phyloP scores from a whole-genome alignment of 1,284 basidiomycete species.

The Puccinia triticina region DNA sequence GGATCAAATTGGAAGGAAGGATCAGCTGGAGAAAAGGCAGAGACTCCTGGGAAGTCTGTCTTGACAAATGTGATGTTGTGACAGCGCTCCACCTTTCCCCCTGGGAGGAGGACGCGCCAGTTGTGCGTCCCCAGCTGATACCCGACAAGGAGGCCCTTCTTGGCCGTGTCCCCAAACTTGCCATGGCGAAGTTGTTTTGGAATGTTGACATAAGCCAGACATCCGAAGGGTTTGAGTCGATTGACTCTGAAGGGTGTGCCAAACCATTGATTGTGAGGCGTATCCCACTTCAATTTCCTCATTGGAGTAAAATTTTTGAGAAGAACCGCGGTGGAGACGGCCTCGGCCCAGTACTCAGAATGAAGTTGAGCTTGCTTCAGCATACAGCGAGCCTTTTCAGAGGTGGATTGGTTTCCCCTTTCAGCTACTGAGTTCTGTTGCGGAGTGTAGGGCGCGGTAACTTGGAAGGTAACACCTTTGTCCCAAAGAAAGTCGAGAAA shows the following conservation, averaged over 20 bases:
- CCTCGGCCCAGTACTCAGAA: slow-evolving; percentile 14
- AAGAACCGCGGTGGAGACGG: slow-evolving; percentile 5
- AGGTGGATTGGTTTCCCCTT: slow-evolving; percentile 3
- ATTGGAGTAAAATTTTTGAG: slow-evolving; percentile 5
- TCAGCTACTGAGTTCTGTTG: not conserved
- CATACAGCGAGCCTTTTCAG: slow-evolving; percentile 18
- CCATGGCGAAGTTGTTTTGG: not conserved
- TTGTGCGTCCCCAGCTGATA: slow-evolving; percentile 3
- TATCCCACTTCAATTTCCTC: not conserved
- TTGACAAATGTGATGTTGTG: not conserved
- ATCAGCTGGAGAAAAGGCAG: too few relatives aligned
- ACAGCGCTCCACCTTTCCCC: not conserved
- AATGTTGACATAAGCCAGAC: not conserved
- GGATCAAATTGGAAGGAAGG: too few relatives aligned
- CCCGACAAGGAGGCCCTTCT: not conserved
- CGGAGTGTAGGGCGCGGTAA: slow-evolving; percentile 7
- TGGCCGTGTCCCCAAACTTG: not conserved
- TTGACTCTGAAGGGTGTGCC: too few relatives aligned
- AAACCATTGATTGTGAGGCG: slow-evolving; percentile 12
- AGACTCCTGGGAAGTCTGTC: not conserved
- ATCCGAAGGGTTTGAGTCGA: slow-evolving; percentile 8
- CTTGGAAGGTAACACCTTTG: not conserved
- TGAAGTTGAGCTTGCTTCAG: slow-evolving; percentile 9
- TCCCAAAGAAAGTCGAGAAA: not conserved
- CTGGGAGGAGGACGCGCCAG: not conserved